These are phyloP conservation scores for Gynandropsis gynandra DNA, from an alignment of 345 rosid genomes.

Conservation along the genomic window DNA sequence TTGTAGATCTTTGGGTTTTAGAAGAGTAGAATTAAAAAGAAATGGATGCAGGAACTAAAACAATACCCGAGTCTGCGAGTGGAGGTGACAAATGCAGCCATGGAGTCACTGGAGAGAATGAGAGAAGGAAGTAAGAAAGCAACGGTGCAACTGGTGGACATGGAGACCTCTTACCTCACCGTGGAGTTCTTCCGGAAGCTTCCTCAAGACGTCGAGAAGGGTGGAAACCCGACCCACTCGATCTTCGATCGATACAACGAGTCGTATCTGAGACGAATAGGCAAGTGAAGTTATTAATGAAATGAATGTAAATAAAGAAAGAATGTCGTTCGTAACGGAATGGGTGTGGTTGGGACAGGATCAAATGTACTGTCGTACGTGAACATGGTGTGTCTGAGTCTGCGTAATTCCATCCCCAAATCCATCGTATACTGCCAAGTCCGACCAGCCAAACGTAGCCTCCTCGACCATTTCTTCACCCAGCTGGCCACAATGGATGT, in stretches of 20 bases:
- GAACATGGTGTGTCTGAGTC: slow-evolving; percentile 80
- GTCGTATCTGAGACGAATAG: slow-evolving; percentile 81
- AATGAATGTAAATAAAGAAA: too few relatives aligned
- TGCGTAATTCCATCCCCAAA: slow-evolving; percentile 91
- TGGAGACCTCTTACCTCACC: slow-evolving; percentile 90
- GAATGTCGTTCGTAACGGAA: too few relatives aligned
- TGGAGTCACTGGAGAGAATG: slow-evolving; percentile 90
- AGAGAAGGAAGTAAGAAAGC: slow-evolving; percentile 86
- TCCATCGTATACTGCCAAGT: slow-evolving; percentile 95
- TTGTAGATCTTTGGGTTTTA: too few relatives aligned
- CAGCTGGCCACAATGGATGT: slow-evolving; percentile 94
- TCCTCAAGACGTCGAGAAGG: slow-evolving; percentile 97
- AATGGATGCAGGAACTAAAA: slow-evolving; percentile 88
- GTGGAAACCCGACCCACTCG: slow-evolving; percentile 94
- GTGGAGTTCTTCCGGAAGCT: slow-evolving; percentile 97
- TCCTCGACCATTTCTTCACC: slow-evolving; percentile 86
- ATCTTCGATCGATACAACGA: slow-evolving; percentile 95
- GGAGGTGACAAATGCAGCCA: slow-evolving; percentile 85
- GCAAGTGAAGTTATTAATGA: too few relatives aligned
- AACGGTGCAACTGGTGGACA: slow-evolving; percentile 84
- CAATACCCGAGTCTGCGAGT: slow-evolving; percentile 95
- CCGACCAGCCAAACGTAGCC: slow-evolving; percentile 92
- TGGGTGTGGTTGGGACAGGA: too few relatives aligned
- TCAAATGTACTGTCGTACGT: slow-evolving; percentile 85
- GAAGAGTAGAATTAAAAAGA: too few relatives aligned